Conservation (phyloP, 768 basidiomycete genomes). For the Boletellus emodensis region DNA sequence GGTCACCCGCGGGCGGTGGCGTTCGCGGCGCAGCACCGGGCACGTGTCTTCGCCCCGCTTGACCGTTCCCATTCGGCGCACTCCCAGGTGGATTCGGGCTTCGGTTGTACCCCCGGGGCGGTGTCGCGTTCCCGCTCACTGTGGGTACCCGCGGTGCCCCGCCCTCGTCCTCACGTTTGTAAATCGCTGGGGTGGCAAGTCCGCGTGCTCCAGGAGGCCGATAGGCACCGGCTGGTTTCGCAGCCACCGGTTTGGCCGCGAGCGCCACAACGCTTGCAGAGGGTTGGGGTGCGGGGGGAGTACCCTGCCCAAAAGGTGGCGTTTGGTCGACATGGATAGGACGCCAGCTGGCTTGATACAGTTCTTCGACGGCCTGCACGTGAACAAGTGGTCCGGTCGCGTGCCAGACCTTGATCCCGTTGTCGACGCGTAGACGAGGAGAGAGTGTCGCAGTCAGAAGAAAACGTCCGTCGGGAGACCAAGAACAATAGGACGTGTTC, state of each 20-base stretch:
- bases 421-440: conserved; percentile 93
- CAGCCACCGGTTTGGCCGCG: conserved; percentile 48
- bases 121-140: conserved; percentile 55
- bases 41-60: conserved; percentile 42
- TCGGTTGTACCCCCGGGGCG: conserved; percentile 56
- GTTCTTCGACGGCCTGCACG: conserved; percentile 75
- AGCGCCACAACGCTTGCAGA: conserved; percentile 53
- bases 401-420: conserved; percentile 96
- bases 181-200: conserved; percentile 80
- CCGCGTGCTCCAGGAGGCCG: conserved; percentile 93
- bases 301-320: conserved; percentile 59
- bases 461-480: conserved; percentile 92
- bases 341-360: conserved; percentile 87
- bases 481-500: conserved; percentile 92
- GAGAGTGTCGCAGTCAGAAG: conserved; percentile 94
- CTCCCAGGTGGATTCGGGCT: conserved; percentile 54
- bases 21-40: conserved; percentile 66
- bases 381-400: conserved; percentile 87
- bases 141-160: conserved; percentile 52
- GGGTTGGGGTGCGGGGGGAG: conserved; percentile 69
- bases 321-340: conserved; percentile 64
- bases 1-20: conserved; percentile 44
- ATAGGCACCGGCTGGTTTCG: conserved; percentile 83
- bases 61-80: conserved; percentile 33
- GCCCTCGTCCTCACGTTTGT: conserved; percentile 90